A percentile compares a stretch with the other conserved stretches of the same genome.
Evolutionary conservation across 768 basidiomycete genomes (phyloP).

Genomic region (Erythrobasidium yunnanense): DNA sequence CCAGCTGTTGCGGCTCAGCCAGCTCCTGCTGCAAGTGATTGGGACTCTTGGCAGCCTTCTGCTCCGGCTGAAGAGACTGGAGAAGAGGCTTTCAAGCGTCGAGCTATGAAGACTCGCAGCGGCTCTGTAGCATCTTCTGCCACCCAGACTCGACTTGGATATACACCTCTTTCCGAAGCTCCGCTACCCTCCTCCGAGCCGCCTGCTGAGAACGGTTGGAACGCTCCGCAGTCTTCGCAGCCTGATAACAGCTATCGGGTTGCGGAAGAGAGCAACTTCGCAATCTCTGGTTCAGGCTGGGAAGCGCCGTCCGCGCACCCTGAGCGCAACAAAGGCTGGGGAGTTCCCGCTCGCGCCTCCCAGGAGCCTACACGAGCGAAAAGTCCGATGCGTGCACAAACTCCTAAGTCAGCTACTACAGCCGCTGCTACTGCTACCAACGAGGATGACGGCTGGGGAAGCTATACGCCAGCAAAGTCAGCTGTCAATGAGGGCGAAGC

Average conservation of each 20-base stretch:
- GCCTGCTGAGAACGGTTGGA: too few species aligned
- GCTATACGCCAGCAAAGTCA: neutral
- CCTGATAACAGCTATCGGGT: too few species aligned
- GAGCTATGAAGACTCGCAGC: neutral
- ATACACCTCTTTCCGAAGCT: too few species aligned
- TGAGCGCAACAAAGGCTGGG: too few species aligned
- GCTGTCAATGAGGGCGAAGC: neutral
- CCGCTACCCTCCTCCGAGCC: too few species aligned
- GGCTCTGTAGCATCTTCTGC: too few species aligned
- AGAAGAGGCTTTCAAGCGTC: neutral
- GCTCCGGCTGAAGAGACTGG: neutral
- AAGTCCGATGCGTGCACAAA: neutral
- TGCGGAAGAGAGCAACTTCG: too few species aligned
- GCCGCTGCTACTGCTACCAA: neutral
- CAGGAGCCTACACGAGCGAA: neutral
- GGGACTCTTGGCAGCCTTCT: neutral
- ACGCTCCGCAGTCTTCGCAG: too few species aligned
- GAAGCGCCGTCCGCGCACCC: too few species aligned
- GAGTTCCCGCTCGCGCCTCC: neutral
- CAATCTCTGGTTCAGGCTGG: too few species aligned
- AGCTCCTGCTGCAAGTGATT: neutral
- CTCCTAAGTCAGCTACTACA: neutral
- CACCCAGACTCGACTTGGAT: too few species aligned
- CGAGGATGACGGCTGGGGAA: constrained; percentile 11
- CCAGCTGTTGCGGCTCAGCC: neutral